Percentiles rank a stretch among this genome's conserved stretches.
phyloP scores from a whole-genome alignment of 164 flowering plant species.

The Piper betle region DNA sequence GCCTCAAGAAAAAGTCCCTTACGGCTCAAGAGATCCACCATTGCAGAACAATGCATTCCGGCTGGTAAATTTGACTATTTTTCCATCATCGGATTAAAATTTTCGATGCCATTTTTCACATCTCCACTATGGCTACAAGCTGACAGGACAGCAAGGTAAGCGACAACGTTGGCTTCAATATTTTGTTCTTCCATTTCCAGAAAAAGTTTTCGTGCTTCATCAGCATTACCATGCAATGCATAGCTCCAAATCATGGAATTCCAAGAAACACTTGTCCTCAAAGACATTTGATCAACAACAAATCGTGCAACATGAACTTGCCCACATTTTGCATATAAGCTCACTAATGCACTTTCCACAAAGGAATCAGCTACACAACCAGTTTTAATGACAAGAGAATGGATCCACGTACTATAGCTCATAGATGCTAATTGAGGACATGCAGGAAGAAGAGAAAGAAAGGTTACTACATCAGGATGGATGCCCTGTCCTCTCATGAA shows the following conservation, averaged over 20 bases:
- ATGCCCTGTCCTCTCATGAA: slow-evolving; percentile 2
- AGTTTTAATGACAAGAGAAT: slow-evolving; percentile 4
- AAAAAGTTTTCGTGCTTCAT: slow-evolving; percentile 3
- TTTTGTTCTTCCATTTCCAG: slow-evolving; percentile 1
- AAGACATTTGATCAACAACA: slow-evolving; percentile 4
- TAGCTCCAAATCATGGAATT: slow-evolving; percentile 9
- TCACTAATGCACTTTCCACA: slow-evolving; percentile 4
- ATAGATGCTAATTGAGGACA: slow-evolving; percentile 8
- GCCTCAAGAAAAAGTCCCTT: slow-evolving; percentile 3
- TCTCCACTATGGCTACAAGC: slow-evolving; percentile 11
- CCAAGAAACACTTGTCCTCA: slow-evolving; percentile 7
- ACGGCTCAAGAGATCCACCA: slow-evolving; percentile 9
- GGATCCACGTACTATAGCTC: slow-evolving; percentile 4
- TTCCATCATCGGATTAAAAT: slow-evolving; percentile 7
- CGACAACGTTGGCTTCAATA: slow-evolving; percentile 3
- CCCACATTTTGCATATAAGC: slow-evolving; percentile 8
- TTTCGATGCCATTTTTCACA: slow-evolving; percentile 6
- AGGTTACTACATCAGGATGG: slow-evolving; percentile 2
- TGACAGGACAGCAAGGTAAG: slow-evolving; percentile 6
- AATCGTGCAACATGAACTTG: slow-evolving; percentile 1
- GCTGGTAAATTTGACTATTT: slow-evolving; percentile 1
- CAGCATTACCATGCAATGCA: slow-evolving; percentile 6
- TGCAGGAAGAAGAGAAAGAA: slow-evolving; percentile 8
- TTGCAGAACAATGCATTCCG: slow-evolving; percentile 1
- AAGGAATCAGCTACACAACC: slow-evolving; percentile 6